Base-by-base conservation (phyloP, 352 stramenopile genomes). In the Chloridella minuta region DNA sequence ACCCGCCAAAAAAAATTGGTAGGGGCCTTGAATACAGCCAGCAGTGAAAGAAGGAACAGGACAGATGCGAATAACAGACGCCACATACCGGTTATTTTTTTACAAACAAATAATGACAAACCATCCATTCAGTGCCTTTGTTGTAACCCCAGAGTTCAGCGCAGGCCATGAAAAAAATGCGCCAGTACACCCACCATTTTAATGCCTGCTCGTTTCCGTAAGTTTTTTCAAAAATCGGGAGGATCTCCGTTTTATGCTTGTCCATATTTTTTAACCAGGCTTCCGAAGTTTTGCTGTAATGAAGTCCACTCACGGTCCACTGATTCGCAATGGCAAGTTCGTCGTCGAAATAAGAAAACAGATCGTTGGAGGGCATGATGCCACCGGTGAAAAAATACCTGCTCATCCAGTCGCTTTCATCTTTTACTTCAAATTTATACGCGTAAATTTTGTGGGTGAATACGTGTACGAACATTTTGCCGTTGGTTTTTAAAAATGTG, bases 351-450 rank as follows among this genome's bases (percentile, higher is more conserved):
- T 95, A 92, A 0, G 94, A 87, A 1, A 96, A 87, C 27, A 95
- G 88, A 87, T 94, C 91, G 86, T 94, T 90, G 16, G 88, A 91
- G 0, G 91, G 91, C 92, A 95, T 95, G 18, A 91, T 94, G 27
- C 92, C 93, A 16, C 92, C 92, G 0, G 91, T 91, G 86, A 96
- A 96, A 88, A 96, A 96, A 83, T 92, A 92, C 23, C 93, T 88
- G 2, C 90, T 89, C 91, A 95, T 94, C 92, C 92, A 95, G 85
- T 90, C 91, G 23, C 23, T 24, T 24, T 83, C 51, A 22, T 24
- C 51, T 3, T 3, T 2, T 10, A 4, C 51, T 83, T 24, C 51
- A 25, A 24, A 24, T 2, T 0, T 1, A 10, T 24, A 22, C 2
- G n/a, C 51, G n/a, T 24, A 83, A 3, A 10, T 4, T 4, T 83